Percentiles rank a stretch among this genome's conserved stretches.
These are phyloP conservation scores for Lactifluus volemus DNA, from an alignment of 768 basidiomycete genomes.

Conservation along the genomic window DNA sequence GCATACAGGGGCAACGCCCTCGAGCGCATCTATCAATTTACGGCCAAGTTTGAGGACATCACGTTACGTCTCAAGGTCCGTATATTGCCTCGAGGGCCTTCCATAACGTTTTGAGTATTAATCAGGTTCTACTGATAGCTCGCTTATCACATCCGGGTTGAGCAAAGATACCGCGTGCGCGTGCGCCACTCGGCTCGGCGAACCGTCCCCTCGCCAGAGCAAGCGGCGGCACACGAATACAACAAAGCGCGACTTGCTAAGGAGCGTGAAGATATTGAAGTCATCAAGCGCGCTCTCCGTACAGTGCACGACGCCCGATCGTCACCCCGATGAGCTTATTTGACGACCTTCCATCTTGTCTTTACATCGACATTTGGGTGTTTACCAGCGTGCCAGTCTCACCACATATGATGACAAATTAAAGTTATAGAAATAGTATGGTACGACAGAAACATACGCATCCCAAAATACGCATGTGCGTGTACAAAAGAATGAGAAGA, in stretches of 20 bases:
- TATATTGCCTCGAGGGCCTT: neutral
- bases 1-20: slow-evolving; percentile 6
- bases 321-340: neutral
- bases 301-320: no score
- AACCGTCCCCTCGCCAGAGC: slow-evolving; percentile 1
- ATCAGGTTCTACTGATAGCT: neutral
- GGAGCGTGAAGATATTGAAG: slow-evolving; percentile 4
- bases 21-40: slow-evolving; percentile 12
- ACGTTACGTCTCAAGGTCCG: slow-evolving; percentile 11
- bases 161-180: slow-evolving; percentile 12
- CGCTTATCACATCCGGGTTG: slow-evolving; percentile 6
- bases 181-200: slow-evolving; percentile 7
- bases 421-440: neutral
- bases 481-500: neutral
- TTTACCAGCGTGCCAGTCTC: neutral
- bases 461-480: neutral
- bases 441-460: neutral
- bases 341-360: neutral
- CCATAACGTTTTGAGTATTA: neutral
- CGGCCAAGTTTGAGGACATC: slow-evolving; percentile 10
- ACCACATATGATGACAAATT: neutral
- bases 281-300: neutral
- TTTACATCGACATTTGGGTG: neutral
- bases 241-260: neutral
- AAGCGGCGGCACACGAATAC: slow-evolving; percentile 3